phyloP scores from a whole-genome alignment of 2,329 filamentous ascomycete species.

The Cladosporium halotolerans region DNA sequence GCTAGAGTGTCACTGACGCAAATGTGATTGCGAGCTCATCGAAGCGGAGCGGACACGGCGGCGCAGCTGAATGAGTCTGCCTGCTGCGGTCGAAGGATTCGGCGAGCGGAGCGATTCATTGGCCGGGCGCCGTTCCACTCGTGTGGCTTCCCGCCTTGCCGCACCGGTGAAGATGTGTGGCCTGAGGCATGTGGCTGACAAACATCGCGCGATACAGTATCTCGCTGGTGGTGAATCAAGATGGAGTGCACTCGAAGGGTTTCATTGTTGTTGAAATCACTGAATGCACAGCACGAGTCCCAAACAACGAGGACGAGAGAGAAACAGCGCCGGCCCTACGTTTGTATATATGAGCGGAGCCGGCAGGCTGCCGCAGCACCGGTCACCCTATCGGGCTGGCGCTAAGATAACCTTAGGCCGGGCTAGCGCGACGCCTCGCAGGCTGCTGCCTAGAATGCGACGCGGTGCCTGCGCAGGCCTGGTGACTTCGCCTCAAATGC shows the following conservation, averaged over 20 bases:
- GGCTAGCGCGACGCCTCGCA: background rate
- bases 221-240: background rate
- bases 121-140: background rate
- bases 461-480: background rate
- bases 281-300: background rate
- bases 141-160: background rate
- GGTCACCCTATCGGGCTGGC: background rate
- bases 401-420: background rate
- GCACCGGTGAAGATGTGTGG: background rate
- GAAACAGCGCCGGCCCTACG: background rate
- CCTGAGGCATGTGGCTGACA: background rate
- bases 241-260: background rate
- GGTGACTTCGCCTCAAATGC: background rate
- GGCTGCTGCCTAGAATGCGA: background rate
- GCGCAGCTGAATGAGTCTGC: background rate
- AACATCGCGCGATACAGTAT: background rate
- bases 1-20: too few species aligned
- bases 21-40: too few species aligned
- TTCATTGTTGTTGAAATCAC: background rate
- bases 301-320: background rate
- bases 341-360: background rate
- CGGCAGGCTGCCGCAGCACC: background rate
- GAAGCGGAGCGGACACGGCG: too few species aligned
- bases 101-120: background rate
- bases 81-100: background rate